phyloP scores from a whole-genome alignment of 805 yeast species.

The Teunomyces atbi region DNA sequence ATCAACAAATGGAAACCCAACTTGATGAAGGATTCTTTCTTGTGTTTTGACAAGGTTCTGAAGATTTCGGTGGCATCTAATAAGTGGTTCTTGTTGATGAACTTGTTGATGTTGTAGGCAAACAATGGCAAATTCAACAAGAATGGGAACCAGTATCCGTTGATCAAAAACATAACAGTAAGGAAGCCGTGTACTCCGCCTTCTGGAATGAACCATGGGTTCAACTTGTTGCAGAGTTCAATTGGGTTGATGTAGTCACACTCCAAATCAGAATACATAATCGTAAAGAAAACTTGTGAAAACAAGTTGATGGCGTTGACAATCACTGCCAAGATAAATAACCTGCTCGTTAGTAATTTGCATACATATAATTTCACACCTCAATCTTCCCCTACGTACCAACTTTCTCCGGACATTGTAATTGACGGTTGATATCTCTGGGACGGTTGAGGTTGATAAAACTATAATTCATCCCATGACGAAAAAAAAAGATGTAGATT shows the following conservation, averaged over 20 bases:
- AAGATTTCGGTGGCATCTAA: constrained; percentile 97
- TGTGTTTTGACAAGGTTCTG: constrained; percentile 88
- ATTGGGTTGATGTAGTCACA: constrained; percentile 97
- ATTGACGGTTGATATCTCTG: constrained; percentile 1
- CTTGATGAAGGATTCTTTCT: constrained; percentile 87
- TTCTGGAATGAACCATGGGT: constrained; percentile 87
- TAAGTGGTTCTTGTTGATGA: constrained; percentile 74
- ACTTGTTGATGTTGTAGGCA: constrained; percentile 80
- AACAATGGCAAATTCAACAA: constrained; percentile 78
- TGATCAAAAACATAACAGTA: constrained; percentile 67
- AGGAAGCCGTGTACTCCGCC: constrained; percentile 77
- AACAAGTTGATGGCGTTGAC: constrained; percentile 86
- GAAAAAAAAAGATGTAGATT: background rate
- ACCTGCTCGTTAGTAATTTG: constrained; percentile 29
- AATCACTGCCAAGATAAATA: constrained; percentile 74
- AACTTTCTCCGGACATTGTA: constrained; percentile 27
- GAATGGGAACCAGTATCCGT: constrained; percentile 91
- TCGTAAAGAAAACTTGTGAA: constrained; percentile 91
- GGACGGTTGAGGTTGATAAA: constrained; percentile 1
- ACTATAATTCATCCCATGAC: constrained; percentile 1
- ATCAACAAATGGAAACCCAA: constrained; percentile 85
- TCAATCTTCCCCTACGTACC: constrained; percentile 17
- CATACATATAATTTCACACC: background rate
- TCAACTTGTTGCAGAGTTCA: constrained; percentile 90
- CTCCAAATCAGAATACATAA: constrained; percentile 92